Conservation (phyloP, 176 grass and related monocot species). For the Elaeis guineensis region DNA sequence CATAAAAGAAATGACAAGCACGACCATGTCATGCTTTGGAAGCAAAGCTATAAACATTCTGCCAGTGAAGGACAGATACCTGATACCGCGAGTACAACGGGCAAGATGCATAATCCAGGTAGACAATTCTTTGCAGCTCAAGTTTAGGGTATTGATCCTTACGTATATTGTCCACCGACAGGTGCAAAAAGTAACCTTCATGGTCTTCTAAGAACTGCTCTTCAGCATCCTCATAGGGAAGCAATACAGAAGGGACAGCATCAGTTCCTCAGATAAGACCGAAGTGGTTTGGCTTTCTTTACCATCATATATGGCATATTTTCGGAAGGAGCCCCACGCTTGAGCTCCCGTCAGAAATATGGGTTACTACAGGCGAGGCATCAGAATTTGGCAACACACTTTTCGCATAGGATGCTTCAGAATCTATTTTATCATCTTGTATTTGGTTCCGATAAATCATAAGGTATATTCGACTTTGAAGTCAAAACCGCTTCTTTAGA, state of each 20-base stretch:
- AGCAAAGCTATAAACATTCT: too few relatives aligned
- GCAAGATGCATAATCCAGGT: not conserved
- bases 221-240: conserved; percentile 1
- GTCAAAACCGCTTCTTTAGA: not conserved
- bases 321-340: not conserved
- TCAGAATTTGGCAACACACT: not conserved
- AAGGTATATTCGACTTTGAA: not conserved
- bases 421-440: not conserved
- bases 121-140: conserved; percentile 4
- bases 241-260: not conserved
- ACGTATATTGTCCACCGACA: not conserved
- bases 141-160: conserved; percentile 1
- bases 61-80: not conserved
- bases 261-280: not conserved
- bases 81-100: not conserved
- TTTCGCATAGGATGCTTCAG: not conserved
- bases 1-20: too few relatives aligned
- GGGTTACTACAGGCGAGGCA: not conserved
- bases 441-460: not conserved
- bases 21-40: too few relatives aligned
- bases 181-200: conserved; percentile 3
- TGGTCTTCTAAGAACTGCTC: not conserved
- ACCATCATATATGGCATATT: not conserved
- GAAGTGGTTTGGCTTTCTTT: not conserved
- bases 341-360: not conserved